Evolutionary conservation across 805 yeast species (phyloP).

Genomic region (Metschnikowia amazonensis): DNA sequence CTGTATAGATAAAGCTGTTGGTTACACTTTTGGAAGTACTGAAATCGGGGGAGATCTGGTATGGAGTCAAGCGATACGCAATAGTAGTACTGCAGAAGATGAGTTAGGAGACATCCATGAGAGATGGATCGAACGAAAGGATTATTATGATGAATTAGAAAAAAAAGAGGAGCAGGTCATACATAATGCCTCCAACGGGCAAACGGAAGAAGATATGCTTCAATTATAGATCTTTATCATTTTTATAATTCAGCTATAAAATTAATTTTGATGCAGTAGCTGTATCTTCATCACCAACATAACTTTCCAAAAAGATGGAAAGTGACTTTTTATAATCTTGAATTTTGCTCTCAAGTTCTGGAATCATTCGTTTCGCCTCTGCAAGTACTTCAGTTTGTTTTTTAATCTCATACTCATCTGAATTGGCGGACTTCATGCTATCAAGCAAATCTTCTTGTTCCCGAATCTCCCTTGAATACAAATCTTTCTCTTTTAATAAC

Average conservation of each 20-base stretch:
- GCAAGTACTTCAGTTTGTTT: slow-evolving; percentile 37
- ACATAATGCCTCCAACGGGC: background rate
- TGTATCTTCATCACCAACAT: slow-evolving; percentile 34
- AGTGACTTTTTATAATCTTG: slow-evolving; percentile 35
- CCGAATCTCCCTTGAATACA: slow-evolving; percentile 55
- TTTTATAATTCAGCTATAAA: background rate
- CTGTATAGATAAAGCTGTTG: slow-evolving; percentile 84
- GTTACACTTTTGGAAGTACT: slow-evolving; percentile 87
- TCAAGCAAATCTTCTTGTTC: slow-evolving; percentile 52
- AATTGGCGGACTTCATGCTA: slow-evolving; percentile 41
- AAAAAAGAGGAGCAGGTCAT: slow-evolving; percentile 21
- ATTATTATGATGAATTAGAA: slow-evolving; percentile 59
- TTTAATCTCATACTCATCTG: slow-evolving; percentile 66
- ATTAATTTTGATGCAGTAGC: slow-evolving; percentile 24
- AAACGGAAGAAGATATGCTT: slow-evolving; percentile 15
- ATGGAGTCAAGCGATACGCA: slow-evolving; percentile 95
- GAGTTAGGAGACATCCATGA: slow-evolving; percentile 78
- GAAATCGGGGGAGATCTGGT: slow-evolving; percentile 96
- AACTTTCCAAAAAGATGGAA: slow-evolving; percentile 34
- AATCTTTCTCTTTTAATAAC: slow-evolving; percentile 60
- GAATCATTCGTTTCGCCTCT: slow-evolving; percentile 39
- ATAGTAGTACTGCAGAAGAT: slow-evolving; percentile 52
- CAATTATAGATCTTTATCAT: background rate
- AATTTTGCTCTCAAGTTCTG: slow-evolving; percentile 20
- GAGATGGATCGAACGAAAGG: slow-evolving; percentile 89